phyloP scores from a whole-genome alignment of 768 basidiomycete species.

The Boletus barrowsii region DNA sequence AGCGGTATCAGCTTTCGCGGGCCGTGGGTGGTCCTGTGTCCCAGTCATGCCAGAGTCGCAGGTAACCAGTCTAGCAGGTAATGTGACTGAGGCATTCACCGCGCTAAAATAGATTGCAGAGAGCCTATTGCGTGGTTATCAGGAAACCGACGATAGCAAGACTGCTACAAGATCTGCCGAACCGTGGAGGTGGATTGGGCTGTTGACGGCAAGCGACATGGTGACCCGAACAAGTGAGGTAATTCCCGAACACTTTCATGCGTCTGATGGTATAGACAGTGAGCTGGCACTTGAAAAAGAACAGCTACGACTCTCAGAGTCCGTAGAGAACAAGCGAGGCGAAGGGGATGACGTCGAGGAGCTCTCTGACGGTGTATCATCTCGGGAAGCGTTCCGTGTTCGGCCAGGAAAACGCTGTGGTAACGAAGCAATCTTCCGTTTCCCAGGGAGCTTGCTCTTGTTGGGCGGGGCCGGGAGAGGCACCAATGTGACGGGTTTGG shows the following conservation, averaged over 20 bases:
- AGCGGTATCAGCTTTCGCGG: too few relatives aligned
- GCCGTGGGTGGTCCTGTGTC: not conserved
- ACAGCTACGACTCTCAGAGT: not conserved
- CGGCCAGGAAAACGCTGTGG: slow-evolving; percentile 6
- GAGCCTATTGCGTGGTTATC: not conserved
- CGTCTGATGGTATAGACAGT: slow-evolving; percentile 1
- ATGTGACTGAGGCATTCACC: not conserved
- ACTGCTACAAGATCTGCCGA: not conserved
- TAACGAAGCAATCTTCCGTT: slow-evolving; percentile 6
- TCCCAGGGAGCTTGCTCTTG: not conserved
- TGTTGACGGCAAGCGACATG: not conserved
- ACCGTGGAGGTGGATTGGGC: not conserved
- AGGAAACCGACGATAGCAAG: not conserved
- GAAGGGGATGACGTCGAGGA: slow-evolving; percentile 6
- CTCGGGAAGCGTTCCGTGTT: not conserved
- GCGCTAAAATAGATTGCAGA: not conserved
- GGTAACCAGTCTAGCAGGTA: too few relatives aligned
- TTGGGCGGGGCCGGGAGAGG: not conserved
- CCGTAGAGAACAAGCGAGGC: slow-evolving; percentile 1
- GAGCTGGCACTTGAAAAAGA: slow-evolving; percentile 2
- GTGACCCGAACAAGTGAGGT: not conserved
- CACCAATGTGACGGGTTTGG: slow-evolving; percentile 10
- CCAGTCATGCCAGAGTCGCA: too few relatives aligned
- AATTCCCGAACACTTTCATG: not conserved
- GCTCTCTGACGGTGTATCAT: slow-evolving; percentile 4